These are phyloP conservation scores for Suillus spraguei DNA, from an alignment of 768 basidiomycete genomes.

Conservation along the genomic window DNA sequence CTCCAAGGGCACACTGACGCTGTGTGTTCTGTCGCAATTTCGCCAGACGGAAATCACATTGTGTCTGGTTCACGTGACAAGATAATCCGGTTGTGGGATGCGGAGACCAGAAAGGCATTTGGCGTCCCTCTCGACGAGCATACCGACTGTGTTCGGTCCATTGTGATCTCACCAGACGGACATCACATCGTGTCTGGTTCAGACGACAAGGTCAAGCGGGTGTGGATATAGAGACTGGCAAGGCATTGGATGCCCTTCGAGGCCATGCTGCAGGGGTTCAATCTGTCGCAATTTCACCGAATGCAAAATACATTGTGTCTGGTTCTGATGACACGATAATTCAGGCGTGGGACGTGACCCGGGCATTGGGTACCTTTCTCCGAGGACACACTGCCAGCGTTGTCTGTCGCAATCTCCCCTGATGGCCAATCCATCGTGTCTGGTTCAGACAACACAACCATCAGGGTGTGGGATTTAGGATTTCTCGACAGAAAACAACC, in stretches of 20 bases:
- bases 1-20: no score
- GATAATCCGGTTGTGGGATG: neutral
- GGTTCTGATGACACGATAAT: no score
- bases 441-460: no score
- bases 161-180: neutral
- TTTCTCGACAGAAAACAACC: no score
- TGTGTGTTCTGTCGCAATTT: neutral
- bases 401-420: neutral
- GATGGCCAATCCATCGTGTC: neutral
- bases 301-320: no score
- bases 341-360: no score
- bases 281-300: no score
- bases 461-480: no score
- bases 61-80: neutral
- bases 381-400: rapidly evolving
- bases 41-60: neutral
- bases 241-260: neutral
- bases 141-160: rapidly evolving
- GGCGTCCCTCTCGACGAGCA: neutral
- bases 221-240: neutral
- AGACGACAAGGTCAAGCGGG: neutral
- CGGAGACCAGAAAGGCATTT: neutral
- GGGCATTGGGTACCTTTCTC: neutral
- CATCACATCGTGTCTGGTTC: neutral
- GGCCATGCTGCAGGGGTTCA: no score